These are phyloP conservation scores for Suillus subluteus DNA, from an alignment of 768 basidiomycete species.

Conservation along the genomic window DNA sequence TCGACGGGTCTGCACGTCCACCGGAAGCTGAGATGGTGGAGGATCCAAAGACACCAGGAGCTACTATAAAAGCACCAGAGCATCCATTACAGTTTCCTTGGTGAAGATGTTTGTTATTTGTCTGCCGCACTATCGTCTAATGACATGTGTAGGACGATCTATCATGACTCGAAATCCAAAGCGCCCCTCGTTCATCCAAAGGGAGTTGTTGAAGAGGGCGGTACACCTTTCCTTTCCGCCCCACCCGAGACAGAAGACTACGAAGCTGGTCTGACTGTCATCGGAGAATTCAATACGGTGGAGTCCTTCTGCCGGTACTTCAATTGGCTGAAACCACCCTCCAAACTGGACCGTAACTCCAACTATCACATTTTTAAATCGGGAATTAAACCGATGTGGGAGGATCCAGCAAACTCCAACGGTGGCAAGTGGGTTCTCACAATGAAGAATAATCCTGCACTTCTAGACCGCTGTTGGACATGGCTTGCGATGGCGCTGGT, in stretches of 20 bases:
- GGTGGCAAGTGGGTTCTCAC: conserved; percentile 97
- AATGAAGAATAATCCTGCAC: conserved; percentile 79
- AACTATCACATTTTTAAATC: conserved; percentile 97
- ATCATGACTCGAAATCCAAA: conserved; percentile 85
- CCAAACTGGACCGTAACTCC: conserved; percentile 83
- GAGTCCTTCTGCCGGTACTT: conserved; percentile 90
- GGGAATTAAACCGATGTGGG: conserved; percentile 97
- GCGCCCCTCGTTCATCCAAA: conserved; percentile 57
- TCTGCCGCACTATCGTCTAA: conserved; percentile 25
- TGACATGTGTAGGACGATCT: conserved; percentile 70
- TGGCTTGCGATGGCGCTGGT: conserved; percentile 93
- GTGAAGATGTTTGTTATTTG: conserved; percentile 38
- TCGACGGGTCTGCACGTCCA: conserved; percentile 65
- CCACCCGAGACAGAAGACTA: conserved; percentile 75
- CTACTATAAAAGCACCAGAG: conserved; percentile 68
- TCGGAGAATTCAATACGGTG: conserved; percentile 91
- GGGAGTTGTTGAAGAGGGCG: conserved; percentile 31
- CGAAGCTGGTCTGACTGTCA: conserved; percentile 82
- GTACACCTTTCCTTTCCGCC: conserved; percentile 31
- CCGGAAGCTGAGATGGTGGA: conserved; percentile 80
- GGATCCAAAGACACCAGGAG: conserved; percentile 81
- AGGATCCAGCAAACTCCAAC: conserved; percentile 87
- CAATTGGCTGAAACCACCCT: conserved; percentile 93
- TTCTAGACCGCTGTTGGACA: conserved; percentile 88
- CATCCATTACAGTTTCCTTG: conserved; percentile 87